Percentiles rank a stretch among this genome's conserved stretches.
Evolutionary conservation across 208 protist genomes (phyloP).

Genomic region (Leishmania aethiopica): DNA sequence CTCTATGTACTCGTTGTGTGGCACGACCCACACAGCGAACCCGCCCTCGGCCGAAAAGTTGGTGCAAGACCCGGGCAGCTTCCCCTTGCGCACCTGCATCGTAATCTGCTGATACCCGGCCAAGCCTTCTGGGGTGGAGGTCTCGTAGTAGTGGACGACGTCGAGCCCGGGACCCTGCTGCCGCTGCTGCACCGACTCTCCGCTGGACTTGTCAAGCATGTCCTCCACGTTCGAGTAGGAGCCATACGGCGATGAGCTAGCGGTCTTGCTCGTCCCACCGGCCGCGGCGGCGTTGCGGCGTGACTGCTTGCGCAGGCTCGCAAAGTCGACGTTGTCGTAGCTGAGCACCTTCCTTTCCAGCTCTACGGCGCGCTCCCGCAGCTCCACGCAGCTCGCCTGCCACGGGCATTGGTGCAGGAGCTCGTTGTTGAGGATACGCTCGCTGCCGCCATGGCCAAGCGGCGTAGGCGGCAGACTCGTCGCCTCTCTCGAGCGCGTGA

Average conservation of each 20-base stretch:
- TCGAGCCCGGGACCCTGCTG: conserved; percentile 30
- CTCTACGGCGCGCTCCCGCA: conserved; percentile 29
- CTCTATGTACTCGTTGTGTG: conserved; percentile 24
- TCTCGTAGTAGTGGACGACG: conserved; percentile 45
- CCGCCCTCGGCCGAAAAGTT: conserved; percentile 37
- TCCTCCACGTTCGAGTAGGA: conserved; percentile 35
- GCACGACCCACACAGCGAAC: conserved; percentile 41
- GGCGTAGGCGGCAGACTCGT: conserved; percentile 24
- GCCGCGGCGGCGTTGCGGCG: not conserved
- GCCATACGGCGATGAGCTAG: not conserved
- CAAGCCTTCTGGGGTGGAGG: conserved; percentile 29
- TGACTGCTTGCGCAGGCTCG: conserved; percentile 10
- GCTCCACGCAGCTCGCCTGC: conserved; percentile 41
- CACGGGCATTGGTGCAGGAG: conserved; percentile 34
- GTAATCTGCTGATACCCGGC: conserved; percentile 35
- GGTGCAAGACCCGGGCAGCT: conserved; percentile 30
- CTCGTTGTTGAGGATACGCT: conserved; percentile 42
- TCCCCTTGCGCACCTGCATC: conserved; percentile 25
- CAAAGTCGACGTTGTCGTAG: conserved; percentile 37
- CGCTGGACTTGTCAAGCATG: conserved; percentile 8
- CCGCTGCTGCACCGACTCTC: not conserved
- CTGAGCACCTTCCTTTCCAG: conserved; percentile 21
- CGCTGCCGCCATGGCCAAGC: conserved; percentile 33
- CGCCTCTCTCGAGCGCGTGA: conserved; percentile 16
- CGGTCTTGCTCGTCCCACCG: not conserved